These are phyloP conservation scores for Triticum timopheevii DNA, from an alignment of 176 grass and related monocot genomes.

Conservation along the genomic window DNA sequence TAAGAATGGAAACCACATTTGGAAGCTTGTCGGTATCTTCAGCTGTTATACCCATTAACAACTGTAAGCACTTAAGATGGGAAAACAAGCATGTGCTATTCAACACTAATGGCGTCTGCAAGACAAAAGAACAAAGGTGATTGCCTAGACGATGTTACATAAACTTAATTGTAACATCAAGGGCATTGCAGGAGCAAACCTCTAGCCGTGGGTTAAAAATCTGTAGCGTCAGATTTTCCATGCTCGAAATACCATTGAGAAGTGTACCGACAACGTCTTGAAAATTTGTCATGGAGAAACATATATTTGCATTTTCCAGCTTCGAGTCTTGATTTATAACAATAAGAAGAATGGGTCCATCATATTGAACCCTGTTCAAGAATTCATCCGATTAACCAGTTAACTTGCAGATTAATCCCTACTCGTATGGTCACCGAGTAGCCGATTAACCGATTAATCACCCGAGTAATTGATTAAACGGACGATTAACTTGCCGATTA, in stretches of 20 bases:
- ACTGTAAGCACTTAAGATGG: neutral
- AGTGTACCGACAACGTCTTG: neutral
- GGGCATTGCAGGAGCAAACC: neutral
- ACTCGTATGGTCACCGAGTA: too few relatives aligned
- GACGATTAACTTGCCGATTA: too few relatives aligned
- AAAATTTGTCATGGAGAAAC: neutral
- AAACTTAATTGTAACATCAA: neutral
- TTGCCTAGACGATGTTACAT: neutral
- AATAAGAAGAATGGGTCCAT: neutral
- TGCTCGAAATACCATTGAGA: neutral
- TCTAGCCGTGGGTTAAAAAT: neutral
- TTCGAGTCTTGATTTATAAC: neutral
- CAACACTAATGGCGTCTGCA: neutral
- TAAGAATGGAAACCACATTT: neutral
- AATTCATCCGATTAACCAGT: too few relatives aligned
- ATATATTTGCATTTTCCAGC: neutral
- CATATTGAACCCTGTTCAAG: too few relatives aligned
- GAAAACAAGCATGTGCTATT: neutral
- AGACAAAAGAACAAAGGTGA: neutral
- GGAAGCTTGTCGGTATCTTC: neutral
- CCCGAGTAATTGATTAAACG: too few relatives aligned
- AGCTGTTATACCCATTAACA: neutral
- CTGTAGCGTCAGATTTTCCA: neutral
- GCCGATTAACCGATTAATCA: too few relatives aligned
- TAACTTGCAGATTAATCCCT: too few relatives aligned